Base-by-base conservation (phyloP, 176 grass and related monocot species). In the Hordeum marinum region DNA sequence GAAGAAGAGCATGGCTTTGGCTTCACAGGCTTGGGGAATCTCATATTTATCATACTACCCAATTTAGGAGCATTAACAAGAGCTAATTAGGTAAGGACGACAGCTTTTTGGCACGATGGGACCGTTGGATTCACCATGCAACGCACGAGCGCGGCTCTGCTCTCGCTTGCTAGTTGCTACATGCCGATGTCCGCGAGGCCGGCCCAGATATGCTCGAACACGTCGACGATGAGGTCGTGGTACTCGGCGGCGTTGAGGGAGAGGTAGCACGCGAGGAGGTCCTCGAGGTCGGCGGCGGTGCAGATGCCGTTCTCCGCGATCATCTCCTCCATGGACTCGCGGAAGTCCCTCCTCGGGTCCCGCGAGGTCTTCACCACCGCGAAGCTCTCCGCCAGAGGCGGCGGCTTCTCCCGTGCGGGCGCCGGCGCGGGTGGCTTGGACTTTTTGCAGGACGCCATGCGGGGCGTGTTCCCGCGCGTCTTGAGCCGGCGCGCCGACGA, bases 311-410 rank as follows among this genome's bases (percentile, higher is more conserved):
- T 96, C 77, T 90, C 91, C 1, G 84, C 61, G 52, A 98, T 98
- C 96, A 98, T 98, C 88, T 96, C 96, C 86, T 89, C 88, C 96
- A 98, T 98, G 0, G 96, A 98, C 58, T 98, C 96, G 35, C 23
- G 90, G 86, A 98, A 98, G 80, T 98, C 96, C 69, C 75, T 48
- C 71, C 89, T 92, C 34, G 93, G 93, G 69, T 98, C 88, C 14
- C 17, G 80, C 59, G 96, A 98, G 20, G 73, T 71, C 89, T 91
- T 96, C 81, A 94, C 91, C 45, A 98, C 90, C 72, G 90, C 93
- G 78, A 95, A 90, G 83, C 91, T 94, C 81, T 90, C 86, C 42
- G 84, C 80, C 14, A 92, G 66, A 3, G 88, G 57, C 8, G 83
- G 65, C 40, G 43, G 42, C 72, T 34, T 90, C 40, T 73, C 10